Evolutionary conservation across 2,329 filamentous ascomycete genomes (phyloP).

Genomic region (Trichophyton verrucosum): DNA sequence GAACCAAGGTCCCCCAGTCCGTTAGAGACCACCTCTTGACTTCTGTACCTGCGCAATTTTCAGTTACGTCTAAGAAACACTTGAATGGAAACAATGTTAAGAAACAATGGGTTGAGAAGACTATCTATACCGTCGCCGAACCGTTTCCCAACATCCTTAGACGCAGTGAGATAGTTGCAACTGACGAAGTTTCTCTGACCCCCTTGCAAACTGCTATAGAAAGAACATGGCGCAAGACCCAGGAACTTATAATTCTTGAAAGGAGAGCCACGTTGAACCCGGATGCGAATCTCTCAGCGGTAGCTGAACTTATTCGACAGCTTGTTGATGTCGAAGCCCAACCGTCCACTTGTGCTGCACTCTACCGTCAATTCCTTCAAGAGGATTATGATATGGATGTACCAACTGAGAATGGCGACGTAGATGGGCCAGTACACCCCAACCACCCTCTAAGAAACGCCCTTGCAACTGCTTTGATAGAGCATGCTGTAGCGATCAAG

Average conservation of each 20-base stretch:
- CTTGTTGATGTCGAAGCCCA: conserved; percentile 63
- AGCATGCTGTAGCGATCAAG: conserved; percentile 80
- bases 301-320: conserved; percentile 64
- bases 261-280: conserved; percentile 62
- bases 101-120: conserved; percentile 71
- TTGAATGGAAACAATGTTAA: conserved; percentile 53
- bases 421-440: conserved; percentile 34
- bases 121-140: conserved; percentile 70
- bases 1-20: conserved; percentile 67
- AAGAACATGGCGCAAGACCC: conserved; percentile 78
- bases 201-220: conserved; percentile 83
- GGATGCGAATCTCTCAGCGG: conserved; percentile 52
- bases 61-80: conserved; percentile 59
- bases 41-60: conserved; percentile 65
- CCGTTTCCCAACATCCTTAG: conserved; percentile 83
- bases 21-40: conserved; percentile 79
- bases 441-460: conserved; percentile 56
- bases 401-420: conserved; percentile 31
- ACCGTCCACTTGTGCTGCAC: conserved; percentile 64
- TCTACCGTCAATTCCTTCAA: conserved; percentile 64
- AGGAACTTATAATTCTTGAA: conserved; percentile 66
- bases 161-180: conserved; percentile 67
- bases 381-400: conserved; percentile 21
- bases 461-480: conserved; percentile 71
- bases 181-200: conserved; percentile 53